phyloP scores from a whole-genome alignment of 129 eudicot genomes.

The Lactuca sativa region DNA sequence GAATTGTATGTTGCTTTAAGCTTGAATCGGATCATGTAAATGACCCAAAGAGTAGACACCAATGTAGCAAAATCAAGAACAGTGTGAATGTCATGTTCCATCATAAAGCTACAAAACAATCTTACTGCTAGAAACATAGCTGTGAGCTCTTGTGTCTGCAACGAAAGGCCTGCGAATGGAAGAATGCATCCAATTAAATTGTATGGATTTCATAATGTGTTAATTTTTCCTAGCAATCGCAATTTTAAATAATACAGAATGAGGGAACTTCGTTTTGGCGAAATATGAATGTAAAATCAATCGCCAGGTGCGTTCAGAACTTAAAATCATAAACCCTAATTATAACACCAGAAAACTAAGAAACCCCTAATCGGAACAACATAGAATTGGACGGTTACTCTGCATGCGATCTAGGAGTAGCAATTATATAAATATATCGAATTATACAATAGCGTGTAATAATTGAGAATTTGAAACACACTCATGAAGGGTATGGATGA shows the following conservation, averaged over 20 bases:
- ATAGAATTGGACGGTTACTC: neutral
- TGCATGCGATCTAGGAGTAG: neutral
- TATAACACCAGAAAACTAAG: neutral
- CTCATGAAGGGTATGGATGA: neutral
- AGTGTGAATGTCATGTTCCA: constrained; percentile 88
- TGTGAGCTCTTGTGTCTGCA: constrained; percentile 88
- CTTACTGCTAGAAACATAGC: constrained; percentile 77
- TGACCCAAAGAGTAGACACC: constrained; percentile 77
- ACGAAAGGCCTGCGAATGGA: constrained; percentile 63
- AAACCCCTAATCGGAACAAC: neutral
- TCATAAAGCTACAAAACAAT: constrained; percentile 53
- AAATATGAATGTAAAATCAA: neutral
- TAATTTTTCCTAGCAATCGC: neutral
- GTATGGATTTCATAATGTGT: neutral
- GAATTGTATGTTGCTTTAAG: constrained; percentile 56
- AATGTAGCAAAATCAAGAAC: constrained; percentile 75
- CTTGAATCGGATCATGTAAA: constrained; percentile 83
- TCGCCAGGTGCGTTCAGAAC: neutral
- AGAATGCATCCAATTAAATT: constrained; percentile 6
- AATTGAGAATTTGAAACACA: too few relatives aligned
- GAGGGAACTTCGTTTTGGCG: neutral
- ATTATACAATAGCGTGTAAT: neutral
- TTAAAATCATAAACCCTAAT: neutral
- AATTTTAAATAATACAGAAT: too few relatives aligned
- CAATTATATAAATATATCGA: neutral